Conservation (phyloP, 768 basidiomycete species). For the Termitomyces sp. region DNA sequence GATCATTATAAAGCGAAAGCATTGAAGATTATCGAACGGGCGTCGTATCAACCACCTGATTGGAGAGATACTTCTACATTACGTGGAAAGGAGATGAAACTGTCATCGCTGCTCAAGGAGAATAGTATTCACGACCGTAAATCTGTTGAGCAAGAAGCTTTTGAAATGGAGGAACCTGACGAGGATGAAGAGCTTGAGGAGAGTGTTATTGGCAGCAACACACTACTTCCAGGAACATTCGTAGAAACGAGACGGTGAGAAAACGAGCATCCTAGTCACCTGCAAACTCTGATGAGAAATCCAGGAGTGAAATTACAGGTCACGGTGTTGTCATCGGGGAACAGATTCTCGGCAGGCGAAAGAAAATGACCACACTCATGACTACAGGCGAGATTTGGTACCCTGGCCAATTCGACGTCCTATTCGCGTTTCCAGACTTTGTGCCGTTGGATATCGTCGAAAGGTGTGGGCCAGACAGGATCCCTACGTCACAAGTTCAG, state of each 20-base stretch:
- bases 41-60: slow-evolving; percentile 20
- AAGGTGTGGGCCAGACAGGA: slow-evolving; percentile 37
- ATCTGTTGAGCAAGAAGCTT: slow-evolving; percentile 14
- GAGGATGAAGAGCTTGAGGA: slow-evolving; percentile 1
- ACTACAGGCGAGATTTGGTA: slow-evolving; percentile 49
- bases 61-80: slow-evolving; percentile 31
- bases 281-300: slow-evolving; percentile 7
- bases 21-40: slow-evolving; percentile 27
- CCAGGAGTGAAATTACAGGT: slow-evolving; percentile 24
- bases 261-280: neutral
- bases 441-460: slow-evolving; percentile 36
- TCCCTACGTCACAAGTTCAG: slow-evolving; percentile 27
- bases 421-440: slow-evolving; percentile 56
- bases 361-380: slow-evolving; percentile 21
- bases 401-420: slow-evolving; percentile 46
- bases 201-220: slow-evolving; percentile 8
- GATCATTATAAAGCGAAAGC: slow-evolving; percentile 15
- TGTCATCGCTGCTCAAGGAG: slow-evolving; percentile 14
- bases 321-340: slow-evolving; percentile 34
- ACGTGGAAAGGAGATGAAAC: slow-evolving; percentile 34
- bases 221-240: slow-evolving; percentile 39
- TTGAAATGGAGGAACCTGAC: slow-evolving; percentile 4
- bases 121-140: slow-evolving; percentile 1
- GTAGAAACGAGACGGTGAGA: slow-evolving; percentile 47
- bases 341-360: slow-evolving; percentile 11